Evolutionary conservation across 371 early-diverging fungal species (phyloP).

Genomic region (Mucor indicus): DNA sequence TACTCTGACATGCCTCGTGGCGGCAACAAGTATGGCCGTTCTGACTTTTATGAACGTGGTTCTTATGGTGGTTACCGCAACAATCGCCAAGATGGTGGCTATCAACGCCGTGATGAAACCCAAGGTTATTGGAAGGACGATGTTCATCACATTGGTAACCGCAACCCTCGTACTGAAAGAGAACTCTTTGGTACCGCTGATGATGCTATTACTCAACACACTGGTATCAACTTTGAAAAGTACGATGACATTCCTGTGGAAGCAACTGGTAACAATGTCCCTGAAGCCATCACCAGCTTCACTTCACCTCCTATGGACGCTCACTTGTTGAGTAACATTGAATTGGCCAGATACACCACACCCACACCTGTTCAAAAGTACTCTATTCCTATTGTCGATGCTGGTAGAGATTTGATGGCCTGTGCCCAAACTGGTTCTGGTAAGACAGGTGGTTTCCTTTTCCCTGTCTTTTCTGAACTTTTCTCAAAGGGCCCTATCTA

Average conservation of each 20-base stretch:
- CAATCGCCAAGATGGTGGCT: constrained; percentile 19
- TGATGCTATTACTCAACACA: constrained; percentile 63
- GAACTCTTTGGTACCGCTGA: constrained; percentile 70
- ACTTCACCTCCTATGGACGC: constrained; percentile 71
- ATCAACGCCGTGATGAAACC: constrained; percentile 6
- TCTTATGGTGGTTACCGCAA: constrained; percentile 48
- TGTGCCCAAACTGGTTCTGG: constrained; percentile 81
- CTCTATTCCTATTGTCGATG: constrained; percentile 61
- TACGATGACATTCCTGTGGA: constrained; percentile 97
- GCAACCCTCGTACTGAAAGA: constrained; percentile 74
- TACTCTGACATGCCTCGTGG: constrained; percentile 40
- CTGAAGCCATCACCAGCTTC: constrained; percentile 23
- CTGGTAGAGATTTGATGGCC: constrained; percentile 66
- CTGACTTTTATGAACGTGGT: constrained; percentile 39
- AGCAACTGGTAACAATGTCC: constrained; percentile 72
- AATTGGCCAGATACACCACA: constrained; percentile 49
- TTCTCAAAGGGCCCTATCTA: constrained; percentile 68
- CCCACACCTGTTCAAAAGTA: constrained; percentile 72
- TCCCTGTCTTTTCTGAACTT: constrained; percentile 46
- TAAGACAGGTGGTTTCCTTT: constrained; percentile 69
- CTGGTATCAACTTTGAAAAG: constrained; percentile 96
- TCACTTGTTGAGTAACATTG: constrained; percentile 68
- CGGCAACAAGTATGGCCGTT: constrained; percentile 30
- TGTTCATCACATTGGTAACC: constrained; percentile 67
- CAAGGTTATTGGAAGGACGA: constrained; percentile 66